Evolutionary conservation across 495 filamentous ascomycete species (phyloP).

Genomic region (Podospora pseudocomata): DNA sequence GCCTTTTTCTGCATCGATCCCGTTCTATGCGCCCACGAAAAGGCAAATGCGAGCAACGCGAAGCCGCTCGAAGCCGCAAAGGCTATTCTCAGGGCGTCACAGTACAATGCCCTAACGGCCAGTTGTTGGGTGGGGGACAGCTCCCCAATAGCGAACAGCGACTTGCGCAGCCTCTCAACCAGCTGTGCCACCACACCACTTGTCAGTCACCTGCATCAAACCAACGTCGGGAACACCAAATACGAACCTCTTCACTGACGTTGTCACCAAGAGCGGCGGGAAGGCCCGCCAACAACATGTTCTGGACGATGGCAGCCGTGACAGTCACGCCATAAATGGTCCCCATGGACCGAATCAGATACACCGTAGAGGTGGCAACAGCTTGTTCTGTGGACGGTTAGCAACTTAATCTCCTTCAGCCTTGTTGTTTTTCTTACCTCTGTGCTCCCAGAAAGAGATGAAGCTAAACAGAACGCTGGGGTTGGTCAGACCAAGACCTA

Average conservation of each 20-base stretch:
- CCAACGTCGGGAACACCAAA: neutral
- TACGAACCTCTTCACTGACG: slow-evolving; percentile 31
- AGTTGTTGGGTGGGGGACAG: slow-evolving; percentile 47
- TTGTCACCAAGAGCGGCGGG: slow-evolving; percentile 47
- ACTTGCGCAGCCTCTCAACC: slow-evolving; percentile 53
- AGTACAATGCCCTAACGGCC: slow-evolving; percentile 49
- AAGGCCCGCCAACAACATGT: slow-evolving; percentile 53
- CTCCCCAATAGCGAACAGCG: slow-evolving; percentile 48
- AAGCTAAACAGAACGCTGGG: slow-evolving; percentile 62
- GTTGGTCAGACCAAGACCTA: slow-evolving; percentile 62
- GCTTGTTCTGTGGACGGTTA: slow-evolving; percentile 51
- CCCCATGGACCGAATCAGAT: slow-evolving; percentile 61
- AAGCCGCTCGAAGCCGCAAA: slow-evolving; percentile 49
- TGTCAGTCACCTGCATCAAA: neutral
- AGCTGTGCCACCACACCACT: slow-evolving; percentile 30
- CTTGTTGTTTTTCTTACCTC: slow-evolving; percentile 40
- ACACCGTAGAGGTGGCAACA: slow-evolving; percentile 61
- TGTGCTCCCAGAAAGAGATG: slow-evolving; percentile 59
- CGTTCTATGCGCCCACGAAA: slow-evolving; percentile 31
- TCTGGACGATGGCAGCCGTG: slow-evolving; percentile 60
- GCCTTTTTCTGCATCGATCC: slow-evolving; percentile 24
- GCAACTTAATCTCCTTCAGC: slow-evolving; percentile 13
- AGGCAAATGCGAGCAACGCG: slow-evolving; percentile 33
- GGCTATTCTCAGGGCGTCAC: slow-evolving; percentile 46
- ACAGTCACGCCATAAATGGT: slow-evolving; percentile 63